Evolutionary conservation across 2,329 filamentous ascomycete species (phyloP).

Genomic region (Akanthomyces muscarius): DNA sequence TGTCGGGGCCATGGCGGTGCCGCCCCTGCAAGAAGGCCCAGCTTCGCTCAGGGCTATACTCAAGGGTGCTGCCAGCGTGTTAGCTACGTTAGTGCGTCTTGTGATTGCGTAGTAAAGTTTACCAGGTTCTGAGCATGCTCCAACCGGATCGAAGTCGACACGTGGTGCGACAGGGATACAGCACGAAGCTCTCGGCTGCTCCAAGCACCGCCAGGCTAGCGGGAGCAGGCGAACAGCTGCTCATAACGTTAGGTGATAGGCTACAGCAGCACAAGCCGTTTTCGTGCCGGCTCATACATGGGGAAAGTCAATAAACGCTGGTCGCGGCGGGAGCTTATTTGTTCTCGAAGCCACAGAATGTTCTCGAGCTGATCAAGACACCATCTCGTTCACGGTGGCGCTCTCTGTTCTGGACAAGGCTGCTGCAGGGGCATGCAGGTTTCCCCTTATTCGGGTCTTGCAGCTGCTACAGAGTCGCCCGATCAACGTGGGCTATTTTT

Average conservation of each 20-base stretch:
- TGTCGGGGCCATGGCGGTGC: background rate
- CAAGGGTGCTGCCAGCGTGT: background rate
- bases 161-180: conserved; percentile 17
- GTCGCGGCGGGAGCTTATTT: background rate
- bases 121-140: background rate
- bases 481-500: background rate
- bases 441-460: background rate
- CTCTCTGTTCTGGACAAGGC: background rate
- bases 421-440: conserved; percentile 1
- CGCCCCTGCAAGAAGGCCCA: background rate
- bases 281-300: background rate
- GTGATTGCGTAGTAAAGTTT: background rate
- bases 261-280: background rate
- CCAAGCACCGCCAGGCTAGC: background rate
- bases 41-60: background rate
- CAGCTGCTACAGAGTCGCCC: background rate
- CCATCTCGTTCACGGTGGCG: background rate
- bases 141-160: conserved; percentile 15
- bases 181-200: background rate
- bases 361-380: background rate
- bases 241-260: too few species aligned
- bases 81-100: background rate
- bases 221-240: background rate
- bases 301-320: background rate
- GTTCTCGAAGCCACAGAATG: conserved; percentile 9